Evolutionary conservation across 108 stramenopile species (phyloP), one percentile per base, ranked within the genome.

Genomic region (Seminavis robusta): DNA sequence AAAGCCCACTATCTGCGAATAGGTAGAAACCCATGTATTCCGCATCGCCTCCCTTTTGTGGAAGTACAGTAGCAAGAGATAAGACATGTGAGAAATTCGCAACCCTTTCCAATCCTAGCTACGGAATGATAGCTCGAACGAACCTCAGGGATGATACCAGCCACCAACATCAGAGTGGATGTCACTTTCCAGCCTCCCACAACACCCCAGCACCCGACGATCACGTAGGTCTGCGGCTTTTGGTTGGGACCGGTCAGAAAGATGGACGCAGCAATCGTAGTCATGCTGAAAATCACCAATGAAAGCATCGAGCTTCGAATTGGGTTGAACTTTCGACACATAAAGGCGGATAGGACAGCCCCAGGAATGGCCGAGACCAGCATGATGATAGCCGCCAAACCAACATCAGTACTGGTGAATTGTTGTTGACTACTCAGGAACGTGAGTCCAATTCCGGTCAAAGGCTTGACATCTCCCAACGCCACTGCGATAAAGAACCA

Each of bases 131-230:
- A n/a, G n/a, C n/a, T n/a, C n/a, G n/a, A n/a, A n/a, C n/a, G n/a
- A n/a, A n/a, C n/a, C n/a, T n/a, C n/a, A n/a, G 83, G 83, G 23
- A 84, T 80, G 19, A 47, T 51, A n/a, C 38, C 39, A 0, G 75
- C 59, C 3, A 59, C 63, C 29, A 83, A 21, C 37, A 74, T 47
- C 21, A 73, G 33, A 43, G 84, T 83, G 20, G 61, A 72, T 10
- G 82, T 85, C 63, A 78, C 76, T 38, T 88, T 71, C 90, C 90
- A 92, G 13, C 85, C 90, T 6, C 67, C 52, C 11, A 79, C 71
- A 11, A 71, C 29, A 0, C 90, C 90, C 83, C 82, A 88, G 0
- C 84, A 42, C 10, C 67, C 39, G 0, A 72, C 66, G 21, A 88
- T 53, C 3, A 73, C n/a, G 45, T 86, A 84, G 16, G 81, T 75